These are phyloP conservation scores for Dinochytrium kinnereticum DNA, from an alignment of 371 early-diverging fungal genomes.

Conservation along the genomic window DNA sequence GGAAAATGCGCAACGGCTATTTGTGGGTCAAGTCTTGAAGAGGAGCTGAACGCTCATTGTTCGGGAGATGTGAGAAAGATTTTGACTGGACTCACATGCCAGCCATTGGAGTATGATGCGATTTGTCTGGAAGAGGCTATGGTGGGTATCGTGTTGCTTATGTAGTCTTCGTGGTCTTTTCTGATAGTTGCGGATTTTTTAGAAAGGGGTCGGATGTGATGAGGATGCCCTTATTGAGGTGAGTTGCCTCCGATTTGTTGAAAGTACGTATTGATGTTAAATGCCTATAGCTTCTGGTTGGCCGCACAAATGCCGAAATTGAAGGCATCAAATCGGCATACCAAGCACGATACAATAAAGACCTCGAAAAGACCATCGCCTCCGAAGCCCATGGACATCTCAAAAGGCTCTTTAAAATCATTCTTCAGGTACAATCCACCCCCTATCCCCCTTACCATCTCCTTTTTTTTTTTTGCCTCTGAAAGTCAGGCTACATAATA, in stretches of 20 bases:
- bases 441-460: too few relatives aligned
- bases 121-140: conserved; percentile 36
- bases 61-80: conserved; percentile 35
- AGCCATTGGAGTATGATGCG: conserved; percentile 31
- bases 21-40: conserved; percentile 25
- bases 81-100: conserved; percentile 10
- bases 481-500: too few relatives aligned
- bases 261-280: too few relatives aligned
- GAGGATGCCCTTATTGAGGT: conserved; percentile 39
- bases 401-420: conserved; percentile 24
- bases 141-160: too few relatives aligned
- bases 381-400: conserved; percentile 37
- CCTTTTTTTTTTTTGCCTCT: too few relatives aligned
- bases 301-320: conserved; percentile 44
- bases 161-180: too few relatives aligned
- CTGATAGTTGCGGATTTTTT: too few relatives aligned
- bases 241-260: too few relatives aligned
- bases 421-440: too few relatives aligned
- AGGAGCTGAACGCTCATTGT: conserved; percentile 30
- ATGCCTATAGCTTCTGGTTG: conserved; percentile 38
- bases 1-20: conserved; percentile 18
- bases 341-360: conserved; percentile 26
- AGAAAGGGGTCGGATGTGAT: conserved; percentile 36
- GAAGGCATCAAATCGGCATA: conserved; percentile 38
- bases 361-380: conserved; percentile 31